Conservation (phyloP, 2,329 filamentous ascomycete species). For the Verticillium nubilum region DNA sequence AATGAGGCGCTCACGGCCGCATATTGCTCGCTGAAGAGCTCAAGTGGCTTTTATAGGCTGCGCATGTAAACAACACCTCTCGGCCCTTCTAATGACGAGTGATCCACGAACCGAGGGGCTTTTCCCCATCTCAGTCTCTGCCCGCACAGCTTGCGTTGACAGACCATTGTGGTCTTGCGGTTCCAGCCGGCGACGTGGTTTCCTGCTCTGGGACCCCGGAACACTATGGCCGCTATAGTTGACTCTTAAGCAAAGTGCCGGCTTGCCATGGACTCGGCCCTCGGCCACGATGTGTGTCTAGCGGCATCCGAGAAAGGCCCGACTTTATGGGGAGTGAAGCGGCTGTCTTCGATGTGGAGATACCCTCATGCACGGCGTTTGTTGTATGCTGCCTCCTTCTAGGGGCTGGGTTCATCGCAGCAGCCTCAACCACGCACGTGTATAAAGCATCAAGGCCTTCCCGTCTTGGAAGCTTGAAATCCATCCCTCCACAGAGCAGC, state of each 20-base stretch:
- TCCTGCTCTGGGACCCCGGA: not conserved
- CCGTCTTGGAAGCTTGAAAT: not conserved
- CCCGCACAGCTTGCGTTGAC: not conserved
- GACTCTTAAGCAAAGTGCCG: not conserved
- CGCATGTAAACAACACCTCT: not conserved
- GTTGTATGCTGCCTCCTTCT: not conserved
- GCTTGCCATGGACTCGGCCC: not conserved
- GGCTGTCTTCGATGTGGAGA: not conserved
- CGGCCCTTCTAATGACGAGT: not conserved
- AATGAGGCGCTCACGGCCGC: not conserved
- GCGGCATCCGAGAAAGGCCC: constrained; percentile 1
- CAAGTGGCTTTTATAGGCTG: not conserved
- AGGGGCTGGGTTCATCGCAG: not conserved
- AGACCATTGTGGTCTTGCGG: not conserved
- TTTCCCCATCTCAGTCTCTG: not conserved
- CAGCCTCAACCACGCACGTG: not conserved
- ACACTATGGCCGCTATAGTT: not conserved
- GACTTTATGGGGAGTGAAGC: not conserved
- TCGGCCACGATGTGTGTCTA: not conserved
- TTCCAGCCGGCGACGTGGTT: not conserved
- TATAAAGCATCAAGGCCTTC: not conserved
- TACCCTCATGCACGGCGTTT: not conserved
- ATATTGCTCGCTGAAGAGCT: not conserved
- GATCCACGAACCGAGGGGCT: not conserved
- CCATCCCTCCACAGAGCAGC: not conserved